Percentiles rank a stretch among this genome's conserved stretches.
phyloP scores from a whole-genome alignment of 2,329 filamentous ascomycete species.

The Trichoderma koningiopsis region DNA sequence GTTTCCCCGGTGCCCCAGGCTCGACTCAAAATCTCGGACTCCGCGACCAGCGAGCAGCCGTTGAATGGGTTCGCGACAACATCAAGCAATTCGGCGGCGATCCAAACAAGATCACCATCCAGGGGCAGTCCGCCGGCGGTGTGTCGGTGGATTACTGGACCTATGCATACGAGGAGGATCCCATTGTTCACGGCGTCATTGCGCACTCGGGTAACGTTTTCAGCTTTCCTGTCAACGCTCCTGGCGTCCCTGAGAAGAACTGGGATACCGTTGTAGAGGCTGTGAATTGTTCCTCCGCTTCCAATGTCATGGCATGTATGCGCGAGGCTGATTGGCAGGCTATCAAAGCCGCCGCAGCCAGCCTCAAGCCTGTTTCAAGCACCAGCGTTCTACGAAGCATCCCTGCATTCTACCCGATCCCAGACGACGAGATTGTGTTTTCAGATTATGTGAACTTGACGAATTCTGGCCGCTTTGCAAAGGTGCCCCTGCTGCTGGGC shows the following conservation, averaged over 20 bases:
- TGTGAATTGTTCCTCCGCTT: conserved; percentile 42
- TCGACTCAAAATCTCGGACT: conserved; percentile 34
- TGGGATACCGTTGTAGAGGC: conserved; percentile 46
- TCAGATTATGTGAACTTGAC: conserved; percentile 43
- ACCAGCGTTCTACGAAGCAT: conserved; percentile 42
- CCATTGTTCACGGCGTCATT: conserved; percentile 52
- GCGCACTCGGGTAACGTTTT: conserved; percentile 49
- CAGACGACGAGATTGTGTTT: conserved; percentile 46
- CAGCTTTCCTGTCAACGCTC: conserved; percentile 47
- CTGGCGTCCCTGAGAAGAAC: conserved; percentile 39
- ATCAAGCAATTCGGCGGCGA: conserved; percentile 37
- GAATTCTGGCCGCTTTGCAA: conserved; percentile 41
- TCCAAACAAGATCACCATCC: conserved; percentile 38
- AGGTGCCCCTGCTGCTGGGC: conserved; percentile 46
- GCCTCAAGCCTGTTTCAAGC: conserved; percentile 38
- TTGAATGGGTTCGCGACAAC: conserved; percentile 40
- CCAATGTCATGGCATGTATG: conserved; percentile 43
- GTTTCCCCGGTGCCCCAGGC: conserved; percentile 41
- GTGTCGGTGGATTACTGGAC: conserved; percentile 50
- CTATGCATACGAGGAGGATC: conserved; percentile 52
- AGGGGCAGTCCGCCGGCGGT: conserved; percentile 40
- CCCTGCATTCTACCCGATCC: conserved; percentile 46
- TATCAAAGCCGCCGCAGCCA: conserved; percentile 42
- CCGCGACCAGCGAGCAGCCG: conserved; percentile 36
- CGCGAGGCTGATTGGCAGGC: conserved; percentile 39